phyloP scores from a whole-genome alignment of 1,284 basidiomycete genomes.

The Ustilago tritici region DNA sequence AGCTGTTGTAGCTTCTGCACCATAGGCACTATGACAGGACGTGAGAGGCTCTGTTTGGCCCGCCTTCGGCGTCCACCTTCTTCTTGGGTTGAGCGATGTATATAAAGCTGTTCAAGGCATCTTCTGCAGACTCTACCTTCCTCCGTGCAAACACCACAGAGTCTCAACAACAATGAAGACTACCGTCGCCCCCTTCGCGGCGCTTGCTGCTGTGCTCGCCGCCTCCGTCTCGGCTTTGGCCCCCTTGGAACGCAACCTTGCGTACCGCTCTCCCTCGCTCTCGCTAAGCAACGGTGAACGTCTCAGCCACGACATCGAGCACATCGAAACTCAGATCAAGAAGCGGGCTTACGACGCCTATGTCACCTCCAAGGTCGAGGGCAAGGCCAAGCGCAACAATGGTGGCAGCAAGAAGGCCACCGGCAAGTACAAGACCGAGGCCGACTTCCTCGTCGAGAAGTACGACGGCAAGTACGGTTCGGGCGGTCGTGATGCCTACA shows the following conservation, averaged over 20 bases:
- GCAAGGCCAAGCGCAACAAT: constrained; percentile 41
- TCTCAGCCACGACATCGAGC: constrained; percentile 48
- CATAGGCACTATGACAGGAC: not conserved
- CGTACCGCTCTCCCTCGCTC: constrained; percentile 56
- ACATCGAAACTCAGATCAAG: constrained; percentile 36
- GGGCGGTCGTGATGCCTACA: constrained; percentile 51
- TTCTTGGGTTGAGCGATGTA: not conserved
- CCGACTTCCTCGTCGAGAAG: constrained; percentile 52
- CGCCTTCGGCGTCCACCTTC: not conserved
- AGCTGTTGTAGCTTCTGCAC: not conserved
- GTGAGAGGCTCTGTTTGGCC: not conserved
- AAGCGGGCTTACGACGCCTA: constrained; percentile 45
- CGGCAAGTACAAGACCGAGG: constrained; percentile 34
- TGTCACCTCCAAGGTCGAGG: constrained; percentile 37
- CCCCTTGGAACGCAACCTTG: constrained; percentile 55
- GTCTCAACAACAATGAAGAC: constrained; percentile 29
- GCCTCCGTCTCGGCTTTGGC: constrained; percentile 45
- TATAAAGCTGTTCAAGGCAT: not conserved
- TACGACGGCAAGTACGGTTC: constrained; percentile 44
- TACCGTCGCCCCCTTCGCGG: constrained; percentile 26
- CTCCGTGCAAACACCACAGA: not conserved
- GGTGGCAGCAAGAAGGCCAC: constrained; percentile 16
- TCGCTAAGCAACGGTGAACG: constrained; percentile 38
- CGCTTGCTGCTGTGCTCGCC: constrained; percentile 31
- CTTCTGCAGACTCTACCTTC: not conserved